phyloP scores from a whole-genome alignment of 768 basidiomycete species.

The Mrakia blollopis region DNA sequence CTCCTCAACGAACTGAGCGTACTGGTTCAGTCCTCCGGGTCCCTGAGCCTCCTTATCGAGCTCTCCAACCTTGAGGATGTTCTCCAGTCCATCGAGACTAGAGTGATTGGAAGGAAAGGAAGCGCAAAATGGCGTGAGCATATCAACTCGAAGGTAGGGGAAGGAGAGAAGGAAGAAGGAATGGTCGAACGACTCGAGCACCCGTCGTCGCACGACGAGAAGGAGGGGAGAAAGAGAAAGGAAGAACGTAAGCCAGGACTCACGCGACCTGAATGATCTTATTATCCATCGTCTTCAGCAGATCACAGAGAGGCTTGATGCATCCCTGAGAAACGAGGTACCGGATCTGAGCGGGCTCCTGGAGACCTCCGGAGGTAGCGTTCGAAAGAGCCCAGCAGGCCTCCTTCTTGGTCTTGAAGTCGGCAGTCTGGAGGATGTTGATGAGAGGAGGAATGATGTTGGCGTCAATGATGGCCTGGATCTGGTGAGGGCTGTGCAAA shows the following conservation, averaged over 20 bases:
- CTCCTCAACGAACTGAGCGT: conserved; percentile 92
- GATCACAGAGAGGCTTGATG: conserved; percentile 96
- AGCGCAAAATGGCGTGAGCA: too few species aligned
- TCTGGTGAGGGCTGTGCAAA: conserved; percentile 74
- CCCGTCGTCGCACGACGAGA: background rate
- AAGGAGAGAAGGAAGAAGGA: too few species aligned
- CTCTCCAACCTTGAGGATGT: conserved; percentile 96
- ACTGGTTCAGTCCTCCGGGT: conserved; percentile 80
- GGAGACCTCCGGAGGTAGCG: conserved; percentile 93
- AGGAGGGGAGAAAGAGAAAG: background rate
- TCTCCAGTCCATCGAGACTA: conserved; percentile 86
- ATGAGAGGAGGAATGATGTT: conserved; percentile 94
- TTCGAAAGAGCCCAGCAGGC: conserved; percentile 99
- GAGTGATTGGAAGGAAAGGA: background rate
- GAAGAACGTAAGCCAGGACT: too few species aligned
- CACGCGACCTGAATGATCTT: conserved; percentile 70
- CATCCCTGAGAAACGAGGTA: conserved; percentile 97
- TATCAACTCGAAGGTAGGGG: too few species aligned
- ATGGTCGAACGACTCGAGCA: too few species aligned
- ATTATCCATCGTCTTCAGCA: conserved; percentile 98
- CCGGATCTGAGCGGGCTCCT: conserved; percentile 93
- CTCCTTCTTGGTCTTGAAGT: conserved; percentile 99
- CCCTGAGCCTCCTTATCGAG: conserved; percentile 79
- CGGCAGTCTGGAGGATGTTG: conserved; percentile 94
- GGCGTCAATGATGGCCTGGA: conserved; percentile 94